Percentiles rank a stretch among this genome's conserved stretches.
phyloP scores from a whole-genome alignment of 129 eudicot genomes.

The Arctium minus region DNA sequence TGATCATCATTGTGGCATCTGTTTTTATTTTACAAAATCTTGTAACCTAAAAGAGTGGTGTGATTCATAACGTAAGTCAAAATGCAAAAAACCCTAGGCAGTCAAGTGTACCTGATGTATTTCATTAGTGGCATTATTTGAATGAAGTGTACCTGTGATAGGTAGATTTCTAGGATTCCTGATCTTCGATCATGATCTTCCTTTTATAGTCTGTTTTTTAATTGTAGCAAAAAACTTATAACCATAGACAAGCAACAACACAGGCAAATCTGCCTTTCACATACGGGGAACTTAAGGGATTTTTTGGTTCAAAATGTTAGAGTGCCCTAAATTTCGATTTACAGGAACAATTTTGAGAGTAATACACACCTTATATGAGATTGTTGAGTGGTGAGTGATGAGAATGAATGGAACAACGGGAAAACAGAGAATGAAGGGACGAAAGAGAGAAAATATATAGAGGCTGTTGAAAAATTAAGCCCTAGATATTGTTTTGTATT shows the following conservation, averaged over 20 bases:
- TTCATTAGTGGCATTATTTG: background rate
- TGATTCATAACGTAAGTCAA: background rate
- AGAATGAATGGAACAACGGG: background rate
- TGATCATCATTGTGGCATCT: background rate
- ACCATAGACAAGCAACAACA: background rate
- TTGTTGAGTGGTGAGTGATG: background rate
- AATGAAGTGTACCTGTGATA: background rate
- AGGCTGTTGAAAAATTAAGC: background rate
- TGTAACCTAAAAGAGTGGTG: background rate
- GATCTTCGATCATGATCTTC: background rate
- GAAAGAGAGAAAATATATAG: background rate
- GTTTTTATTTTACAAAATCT: background rate
- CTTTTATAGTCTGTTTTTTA: background rate
- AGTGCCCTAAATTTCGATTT: background rate
- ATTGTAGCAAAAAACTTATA: background rate
- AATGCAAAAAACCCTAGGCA: background rate
- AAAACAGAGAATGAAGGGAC: background rate
- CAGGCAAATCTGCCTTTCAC: background rate
- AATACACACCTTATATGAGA: background rate
- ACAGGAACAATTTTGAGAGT: background rate
- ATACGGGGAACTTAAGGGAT: background rate
- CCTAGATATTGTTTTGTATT: background rate
- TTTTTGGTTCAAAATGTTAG: background rate
- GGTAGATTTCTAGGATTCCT: background rate
- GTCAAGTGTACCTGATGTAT: background rate